A percentile compares a stretch with the other conserved stretches of the same genome.
phyloP scores from a whole-genome alignment of 148 eudicot genomes.

The Persicaria tinctoria region DNA sequence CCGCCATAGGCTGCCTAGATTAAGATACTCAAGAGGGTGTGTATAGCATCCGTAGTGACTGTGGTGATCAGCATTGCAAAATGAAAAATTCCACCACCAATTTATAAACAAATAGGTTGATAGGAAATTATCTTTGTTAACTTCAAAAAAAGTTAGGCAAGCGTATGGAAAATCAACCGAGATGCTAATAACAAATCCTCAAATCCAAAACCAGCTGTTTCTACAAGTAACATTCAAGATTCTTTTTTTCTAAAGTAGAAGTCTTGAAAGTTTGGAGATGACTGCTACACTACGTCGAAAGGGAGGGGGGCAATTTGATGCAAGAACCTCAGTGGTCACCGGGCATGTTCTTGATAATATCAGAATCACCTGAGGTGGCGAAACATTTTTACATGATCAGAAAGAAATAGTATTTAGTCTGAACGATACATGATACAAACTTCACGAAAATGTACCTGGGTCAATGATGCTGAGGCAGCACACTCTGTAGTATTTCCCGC shows the following conservation, averaged over 20 bases:
- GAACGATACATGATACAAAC: background rate
- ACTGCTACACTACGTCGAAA: background rate
- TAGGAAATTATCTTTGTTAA: too few species aligned
- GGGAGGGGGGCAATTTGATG: background rate
- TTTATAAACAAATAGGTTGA: too few species aligned
- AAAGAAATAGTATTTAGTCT: background rate
- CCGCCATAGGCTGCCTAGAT: too few species aligned
- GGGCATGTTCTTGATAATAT: constrained; percentile 49
- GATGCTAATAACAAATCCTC: constrained; percentile 1
- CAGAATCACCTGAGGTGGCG: constrained; percentile 46
- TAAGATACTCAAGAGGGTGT: too few species aligned
- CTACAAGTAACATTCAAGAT: constrained; percentile 6
- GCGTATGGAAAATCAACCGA: background rate
- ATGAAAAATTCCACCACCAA: too few species aligned
- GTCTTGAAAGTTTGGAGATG: background rate
- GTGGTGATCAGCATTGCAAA: too few species aligned
- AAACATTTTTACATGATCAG: background rate
- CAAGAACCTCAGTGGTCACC: constrained; percentile 32
- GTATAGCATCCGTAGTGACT: too few species aligned
- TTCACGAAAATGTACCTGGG: constrained; percentile 22
- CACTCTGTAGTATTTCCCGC: constrained; percentile 54
- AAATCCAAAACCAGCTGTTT: constrained; percentile 1
- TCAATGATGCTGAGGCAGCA: constrained; percentile 59
- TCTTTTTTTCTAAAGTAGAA: background rate
- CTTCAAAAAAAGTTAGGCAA: background rate